Evolutionary conservation across 257 asterid genomes (phyloP), one percentile per base, ranked within the genome.

Genomic region (Ocimum tenuiflorum): DNA sequence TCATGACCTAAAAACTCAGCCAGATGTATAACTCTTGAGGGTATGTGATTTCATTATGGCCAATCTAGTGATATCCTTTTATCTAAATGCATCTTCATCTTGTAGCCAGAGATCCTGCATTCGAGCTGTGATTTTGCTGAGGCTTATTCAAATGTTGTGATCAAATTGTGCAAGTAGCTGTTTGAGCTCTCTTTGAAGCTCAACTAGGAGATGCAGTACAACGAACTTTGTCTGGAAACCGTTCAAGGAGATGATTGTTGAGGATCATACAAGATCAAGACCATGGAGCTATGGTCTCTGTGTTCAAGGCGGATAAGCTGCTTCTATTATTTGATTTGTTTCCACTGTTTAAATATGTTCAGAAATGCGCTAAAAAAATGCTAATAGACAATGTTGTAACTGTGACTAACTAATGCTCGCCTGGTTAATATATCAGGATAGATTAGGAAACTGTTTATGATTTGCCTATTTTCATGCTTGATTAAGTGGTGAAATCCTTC

Each of bases 1-100:
- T 20, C 59, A 41, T 82, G 59, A 31, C 57, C 73, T 33, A 79
- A 77, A 72, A 71, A 81, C 58, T 50, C 78, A 31, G 57, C 76
- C 12, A 65, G 42, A 19, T 74, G 20, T 75, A 33, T 76, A 69
- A 59, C 69, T 71, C 71, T 63, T 74, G 70, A 79, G 51, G 64
- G 73, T 75, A 59, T 51, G 71, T 52, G 12, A 27, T 76, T 43
- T 43, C 52, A 65, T 36, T 41, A 27, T 27, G 17, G 33, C 27
- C 29, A 62, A 68, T 29, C 71, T 55, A 62, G 39, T 19, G 11
- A 41, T 57, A 24, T 19, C 27, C 31, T 11, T 46, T 31, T 60
- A 22, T 12, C 38, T 64, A 14, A 46, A 64, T 43, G 65, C 56
- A 15, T 65, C 29, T 60, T 59, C 39, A 23, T 23, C 48, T 49